phyloP scores from a whole-genome alignment of 2,329 filamentous ascomycete species.

The Colletotrichum truncatum region DNA sequence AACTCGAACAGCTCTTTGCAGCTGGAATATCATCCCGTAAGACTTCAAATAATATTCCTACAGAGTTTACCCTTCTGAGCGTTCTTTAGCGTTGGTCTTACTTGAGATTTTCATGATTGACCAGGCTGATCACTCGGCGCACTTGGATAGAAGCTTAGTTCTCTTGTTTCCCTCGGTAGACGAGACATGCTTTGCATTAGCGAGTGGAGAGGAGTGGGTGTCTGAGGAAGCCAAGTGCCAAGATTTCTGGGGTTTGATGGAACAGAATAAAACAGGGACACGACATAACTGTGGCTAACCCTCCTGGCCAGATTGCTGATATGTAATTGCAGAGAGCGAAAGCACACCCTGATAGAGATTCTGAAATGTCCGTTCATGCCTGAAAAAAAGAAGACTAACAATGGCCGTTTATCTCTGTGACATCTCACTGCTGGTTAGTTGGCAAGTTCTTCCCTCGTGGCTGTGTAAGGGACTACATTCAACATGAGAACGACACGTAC shows the following conservation, averaged over 20 bases:
- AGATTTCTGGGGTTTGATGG: slow-evolving; percentile 2
- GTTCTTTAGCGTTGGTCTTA: background rate
- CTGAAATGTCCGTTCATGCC: slow-evolving; percentile 6
- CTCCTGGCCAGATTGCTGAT: background rate
- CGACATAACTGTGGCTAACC: background rate
- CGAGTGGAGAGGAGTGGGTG: slow-evolving; percentile 2
- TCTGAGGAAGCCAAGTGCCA: slow-evolving; percentile 17
- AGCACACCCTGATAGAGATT: background rate
- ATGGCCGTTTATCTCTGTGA: background rate
- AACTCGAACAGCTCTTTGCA: too few species aligned
- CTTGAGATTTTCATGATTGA: background rate
- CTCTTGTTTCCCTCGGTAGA: slow-evolving; percentile 20
- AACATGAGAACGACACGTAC: too few species aligned
- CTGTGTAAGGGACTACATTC: too few species aligned
- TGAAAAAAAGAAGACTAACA: background rate
- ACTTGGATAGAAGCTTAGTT: slow-evolving; percentile 14
- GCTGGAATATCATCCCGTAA: too few species aligned
- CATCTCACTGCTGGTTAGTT: too few species aligned
- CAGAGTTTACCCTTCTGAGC: too few species aligned
- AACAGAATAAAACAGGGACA: slow-evolving; percentile 5
- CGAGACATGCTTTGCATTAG: background rate
- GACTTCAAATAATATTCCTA: too few species aligned
- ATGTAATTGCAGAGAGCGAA: slow-evolving; percentile 1
- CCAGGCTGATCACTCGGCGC: background rate
- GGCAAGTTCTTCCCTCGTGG: too few species aligned